These are phyloP conservation scores for Clavaria fumosa DNA, from an alignment of 768 basidiomycete genomes.

Conservation along the genomic window DNA sequence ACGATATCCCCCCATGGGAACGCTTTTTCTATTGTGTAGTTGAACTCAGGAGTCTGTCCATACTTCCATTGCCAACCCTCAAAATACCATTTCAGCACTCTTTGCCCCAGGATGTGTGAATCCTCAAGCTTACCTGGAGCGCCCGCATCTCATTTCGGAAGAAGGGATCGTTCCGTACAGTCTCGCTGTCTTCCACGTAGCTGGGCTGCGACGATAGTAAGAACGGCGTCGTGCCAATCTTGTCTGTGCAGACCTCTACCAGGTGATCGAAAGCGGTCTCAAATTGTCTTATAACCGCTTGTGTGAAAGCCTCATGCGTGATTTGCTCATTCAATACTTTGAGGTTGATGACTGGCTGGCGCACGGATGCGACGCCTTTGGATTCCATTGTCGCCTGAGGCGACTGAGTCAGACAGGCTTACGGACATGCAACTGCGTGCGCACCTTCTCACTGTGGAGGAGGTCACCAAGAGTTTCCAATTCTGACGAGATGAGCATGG, in stretches of 20 bases:
- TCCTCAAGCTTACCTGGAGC: slow-evolving; percentile 36
- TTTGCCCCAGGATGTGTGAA: slow-evolving; percentile 2
- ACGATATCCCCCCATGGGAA: slow-evolving; percentile 42
- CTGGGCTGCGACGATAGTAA: slow-evolving; percentile 20
- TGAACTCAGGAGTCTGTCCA: slow-evolving; percentile 91
- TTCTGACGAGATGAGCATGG: slow-evolving; percentile 85
- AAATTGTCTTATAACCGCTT: slow-evolving; percentile 58
- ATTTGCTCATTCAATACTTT: slow-evolving; percentile 32
- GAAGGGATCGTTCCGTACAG: slow-evolving; percentile 35
- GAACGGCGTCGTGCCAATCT: slow-evolving; percentile 13
- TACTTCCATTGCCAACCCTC: slow-evolving; percentile 91
- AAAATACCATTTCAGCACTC: not conserved
- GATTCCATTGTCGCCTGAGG: slow-evolving; percentile 62
- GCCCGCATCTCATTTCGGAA: slow-evolving; percentile 59
- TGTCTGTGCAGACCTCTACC: slow-evolving; percentile 29
- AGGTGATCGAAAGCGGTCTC: slow-evolving; percentile 43
- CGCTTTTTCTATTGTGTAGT: slow-evolving; percentile 31
- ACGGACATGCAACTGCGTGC: slow-evolving; percentile 8
- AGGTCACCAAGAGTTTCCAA: slow-evolving; percentile 59
- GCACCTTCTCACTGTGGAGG: slow-evolving; percentile 46
- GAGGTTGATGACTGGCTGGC: slow-evolving; percentile 85
- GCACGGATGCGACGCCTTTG: slow-evolving; percentile 79
- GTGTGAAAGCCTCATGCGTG: slow-evolving; percentile 55
- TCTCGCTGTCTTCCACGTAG: slow-evolving; percentile 31
- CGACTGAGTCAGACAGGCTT: slow-evolving; percentile 1